These are phyloP conservation scores for Penicillium decumbens DNA, from an alignment of 2,329 filamentous ascomycete genomes.

Conservation along the genomic window DNA sequence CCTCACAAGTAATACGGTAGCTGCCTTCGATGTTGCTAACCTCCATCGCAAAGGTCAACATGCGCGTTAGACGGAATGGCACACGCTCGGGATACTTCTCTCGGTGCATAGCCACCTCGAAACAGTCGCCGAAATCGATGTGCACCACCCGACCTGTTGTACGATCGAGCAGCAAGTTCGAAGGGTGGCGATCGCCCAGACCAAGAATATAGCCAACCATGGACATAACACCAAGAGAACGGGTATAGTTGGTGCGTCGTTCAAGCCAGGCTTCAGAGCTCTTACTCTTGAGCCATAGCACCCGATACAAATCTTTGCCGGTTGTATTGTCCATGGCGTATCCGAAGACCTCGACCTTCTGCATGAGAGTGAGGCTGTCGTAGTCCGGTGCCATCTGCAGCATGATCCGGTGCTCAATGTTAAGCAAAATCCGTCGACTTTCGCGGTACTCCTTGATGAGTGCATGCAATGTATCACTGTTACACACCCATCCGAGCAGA, in stretches of 20 bases:
- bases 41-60: conserved; percentile 99
- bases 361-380: conserved; percentile 97
- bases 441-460: conserved; percentile 97
- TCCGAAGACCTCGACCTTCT: conserved; percentile 98
- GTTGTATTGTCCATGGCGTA: conserved; percentile 99
- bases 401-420: conserved; percentile 99
- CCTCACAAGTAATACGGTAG: conserved; percentile 96
- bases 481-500: conserved; percentile 91
- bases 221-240: conserved; percentile 97
- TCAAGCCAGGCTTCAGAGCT: conserved; percentile 97
- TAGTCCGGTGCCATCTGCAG: conserved; percentile 99
- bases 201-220: conserved; percentile 99
- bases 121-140: conserved; percentile 99
- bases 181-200: conserved; percentile 92
- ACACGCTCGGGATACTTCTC: conserved; percentile 98
- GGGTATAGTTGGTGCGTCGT: conserved; percentile 95
- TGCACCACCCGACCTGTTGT: conserved; percentile 96
- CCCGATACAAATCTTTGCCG: conserved; percentile 94
- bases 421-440: conserved; percentile 92
- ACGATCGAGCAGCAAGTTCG: conserved; percentile 94
- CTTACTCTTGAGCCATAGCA: conserved; percentile 98
- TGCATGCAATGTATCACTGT: conserved; percentile 94
- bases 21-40: conserved; percentile 99
- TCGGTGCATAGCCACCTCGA: conserved; percentile 98
- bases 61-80: conserved; percentile 93